These are phyloP conservation scores for Aspergillus leporis DNA, from an alignment of 495 filamentous ascomycete genomes.

Conservation along the genomic window DNA sequence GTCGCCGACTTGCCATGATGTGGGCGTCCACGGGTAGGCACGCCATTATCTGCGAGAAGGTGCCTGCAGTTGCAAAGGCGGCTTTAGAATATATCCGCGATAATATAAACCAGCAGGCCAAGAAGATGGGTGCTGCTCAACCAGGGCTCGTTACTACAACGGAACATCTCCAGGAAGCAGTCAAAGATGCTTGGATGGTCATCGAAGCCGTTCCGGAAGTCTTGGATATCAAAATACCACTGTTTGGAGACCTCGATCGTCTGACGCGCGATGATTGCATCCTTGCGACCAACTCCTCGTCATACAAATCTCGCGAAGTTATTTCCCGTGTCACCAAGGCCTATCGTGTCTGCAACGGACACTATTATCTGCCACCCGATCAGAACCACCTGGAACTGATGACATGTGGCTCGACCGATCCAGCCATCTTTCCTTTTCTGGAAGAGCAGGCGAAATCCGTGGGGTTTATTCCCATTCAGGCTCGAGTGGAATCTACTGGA, in stretches of 20 bases:
- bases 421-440: conserved; percentile 45
- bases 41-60: conserved; percentile 37
- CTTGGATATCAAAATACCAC: conserved; percentile 21
- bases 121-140: conserved; percentile 30
- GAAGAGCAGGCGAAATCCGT: conserved; percentile 35
- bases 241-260: conserved; percentile 17
- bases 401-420: conserved; percentile 46
- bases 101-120: conserved; percentile 30
- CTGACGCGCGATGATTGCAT: conserved; percentile 21
- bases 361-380: conserved; percentile 51
- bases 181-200: conserved; percentile 41
- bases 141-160: conserved; percentile 27
- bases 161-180: conserved; percentile 36
- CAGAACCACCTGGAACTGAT: conserved; percentile 49
- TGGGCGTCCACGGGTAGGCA: conserved; percentile 34
- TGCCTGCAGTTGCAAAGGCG: conserved; percentile 19
- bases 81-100: conserved; percentile 36
- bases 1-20: conserved; percentile 37
- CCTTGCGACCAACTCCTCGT: conserved; percentile 27
- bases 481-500: conserved; percentile 45
- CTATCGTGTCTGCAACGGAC: conserved; percentile 42
- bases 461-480: conserved; percentile 44
- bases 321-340: conserved; percentile 28
- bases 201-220: conserved; percentile 24
- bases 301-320: conserved; percentile 21